These are phyloP conservation scores for Globisporangium mamillatum DNA, from an alignment of 352 stramenopile species.

Conservation along the genomic window DNA sequence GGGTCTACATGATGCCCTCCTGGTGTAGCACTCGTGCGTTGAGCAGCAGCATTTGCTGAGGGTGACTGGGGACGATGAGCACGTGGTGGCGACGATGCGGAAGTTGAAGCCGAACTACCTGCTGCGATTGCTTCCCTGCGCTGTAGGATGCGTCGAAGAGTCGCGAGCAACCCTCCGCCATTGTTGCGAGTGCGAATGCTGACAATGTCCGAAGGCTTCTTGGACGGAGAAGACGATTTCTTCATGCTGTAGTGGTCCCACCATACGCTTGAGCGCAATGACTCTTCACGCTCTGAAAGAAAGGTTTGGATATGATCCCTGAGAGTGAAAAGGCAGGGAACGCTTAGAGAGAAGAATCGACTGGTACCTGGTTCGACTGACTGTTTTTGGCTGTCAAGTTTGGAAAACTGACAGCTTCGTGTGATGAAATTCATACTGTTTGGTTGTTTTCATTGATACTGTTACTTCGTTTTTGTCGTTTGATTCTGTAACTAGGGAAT, in stretches of 20 bases:
- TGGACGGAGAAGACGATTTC: constrained; percentile 3
- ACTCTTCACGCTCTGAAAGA: too few relatives aligned
- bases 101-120: not conserved
- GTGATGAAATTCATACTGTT: too few relatives aligned
- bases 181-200: not conserved
- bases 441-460: too few relatives aligned
- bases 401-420: too few relatives aligned
- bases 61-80: not conserved
- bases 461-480: not conserved
- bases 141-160: constrained; percentile 6
- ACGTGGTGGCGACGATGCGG: not conserved
- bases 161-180: constrained; percentile 8
- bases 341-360: too few relatives aligned
- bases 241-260: not conserved
- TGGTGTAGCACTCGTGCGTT: not conserved
- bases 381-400: too few relatives aligned
- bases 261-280: too few relatives aligned
- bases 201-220: not conserved
- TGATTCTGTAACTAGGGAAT: not conserved
- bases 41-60: not conserved
- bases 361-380: too few relatives aligned
- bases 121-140: not conserved
- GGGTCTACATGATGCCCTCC: not conserved
- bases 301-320: not conserved
- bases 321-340: too few relatives aligned